Conservation (phyloP, 2,329 filamentous ascomycete species). For the Harringtonia aguacate region DNA sequence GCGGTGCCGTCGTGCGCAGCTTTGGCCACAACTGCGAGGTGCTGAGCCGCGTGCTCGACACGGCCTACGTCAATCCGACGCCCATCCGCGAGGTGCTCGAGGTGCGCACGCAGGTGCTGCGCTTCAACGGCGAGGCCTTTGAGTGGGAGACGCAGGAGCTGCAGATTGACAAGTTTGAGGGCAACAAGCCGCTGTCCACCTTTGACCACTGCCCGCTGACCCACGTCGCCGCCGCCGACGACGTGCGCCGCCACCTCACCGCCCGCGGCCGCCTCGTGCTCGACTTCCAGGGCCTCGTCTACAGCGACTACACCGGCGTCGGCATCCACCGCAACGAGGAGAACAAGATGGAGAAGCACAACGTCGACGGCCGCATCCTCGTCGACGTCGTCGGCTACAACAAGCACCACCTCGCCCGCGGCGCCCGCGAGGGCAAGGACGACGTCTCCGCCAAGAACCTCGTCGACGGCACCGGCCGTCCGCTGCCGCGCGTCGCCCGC, state of each 20-base stretch:
- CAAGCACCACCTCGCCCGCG: slow-evolving; percentile 26
- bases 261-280: slow-evolving; percentile 27
- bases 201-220: slow-evolving; percentile 26
- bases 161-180: slow-evolving; percentile 21
- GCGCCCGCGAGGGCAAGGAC: slow-evolving; percentile 23
- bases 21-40: slow-evolving; percentile 28
- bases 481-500: no score
- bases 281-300: slow-evolving; percentile 28
- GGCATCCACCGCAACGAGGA: slow-evolving; percentile 18
- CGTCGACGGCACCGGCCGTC: slow-evolving; percentile 5
- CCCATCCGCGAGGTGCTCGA: slow-evolving; percentile 11
- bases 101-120: slow-evolving; percentile 22
- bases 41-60: slow-evolving; percentile 26
- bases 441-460: slow-evolving; percentile 16
- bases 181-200: slow-evolving; percentile 29
- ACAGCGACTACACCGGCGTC: slow-evolving; percentile 30
- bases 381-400: slow-evolving; percentile 31
- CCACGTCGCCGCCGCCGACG: slow-evolving; percentile 19
- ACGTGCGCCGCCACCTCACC: slow-evolving; percentile 18
- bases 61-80: slow-evolving; percentile 16
- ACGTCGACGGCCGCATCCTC: slow-evolving; percentile 29
- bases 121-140: slow-evolving; percentile 29
- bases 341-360: slow-evolving; percentile 18
- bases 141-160: slow-evolving; percentile 26
- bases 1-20: slow-evolving; percentile 25